Percentiles rank a stretch among this genome's conserved stretches.
Conservation (phyloP, 2,329 filamentous ascomycete species). For the Madurella fahalii region DNA sequence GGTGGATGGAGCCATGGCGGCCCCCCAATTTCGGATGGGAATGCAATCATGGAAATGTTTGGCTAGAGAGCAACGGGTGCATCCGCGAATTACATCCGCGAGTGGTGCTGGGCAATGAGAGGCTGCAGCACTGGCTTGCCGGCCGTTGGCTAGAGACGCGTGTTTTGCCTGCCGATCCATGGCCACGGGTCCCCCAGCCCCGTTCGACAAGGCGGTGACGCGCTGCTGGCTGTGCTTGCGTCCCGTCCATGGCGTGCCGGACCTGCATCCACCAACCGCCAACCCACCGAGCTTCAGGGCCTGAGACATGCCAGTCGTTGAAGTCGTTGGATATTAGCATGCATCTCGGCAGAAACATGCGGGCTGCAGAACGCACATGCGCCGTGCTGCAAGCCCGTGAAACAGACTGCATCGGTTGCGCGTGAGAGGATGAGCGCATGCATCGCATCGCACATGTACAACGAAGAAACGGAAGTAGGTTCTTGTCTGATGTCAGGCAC, state of each 20-base stretch:
- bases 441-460: background rate
- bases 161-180: slow-evolving; percentile 7
- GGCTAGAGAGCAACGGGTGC: background rate
- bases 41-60: background rate
- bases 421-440: background rate
- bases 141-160: background rate
- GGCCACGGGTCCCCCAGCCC: slow-evolving; percentile 1
- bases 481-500: background rate
- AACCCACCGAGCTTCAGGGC: background rate
- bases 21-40: background rate
- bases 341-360: background rate
- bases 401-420: background rate
- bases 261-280: background rate
- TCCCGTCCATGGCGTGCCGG: too few relatives aligned
- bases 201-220: background rate
- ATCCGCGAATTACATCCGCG: background rate
- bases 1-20: slow-evolving; percentile 1
- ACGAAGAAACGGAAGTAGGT: background rate
- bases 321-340: background rate
- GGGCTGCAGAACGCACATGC: background rate
- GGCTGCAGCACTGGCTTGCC: background rate
- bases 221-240: background rate
- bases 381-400: background rate
- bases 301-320: background rate
- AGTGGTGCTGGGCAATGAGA: background rate